phyloP scores from a whole-genome alignment of 441 rosid species.

The Metrosideros polymorpha region DNA sequence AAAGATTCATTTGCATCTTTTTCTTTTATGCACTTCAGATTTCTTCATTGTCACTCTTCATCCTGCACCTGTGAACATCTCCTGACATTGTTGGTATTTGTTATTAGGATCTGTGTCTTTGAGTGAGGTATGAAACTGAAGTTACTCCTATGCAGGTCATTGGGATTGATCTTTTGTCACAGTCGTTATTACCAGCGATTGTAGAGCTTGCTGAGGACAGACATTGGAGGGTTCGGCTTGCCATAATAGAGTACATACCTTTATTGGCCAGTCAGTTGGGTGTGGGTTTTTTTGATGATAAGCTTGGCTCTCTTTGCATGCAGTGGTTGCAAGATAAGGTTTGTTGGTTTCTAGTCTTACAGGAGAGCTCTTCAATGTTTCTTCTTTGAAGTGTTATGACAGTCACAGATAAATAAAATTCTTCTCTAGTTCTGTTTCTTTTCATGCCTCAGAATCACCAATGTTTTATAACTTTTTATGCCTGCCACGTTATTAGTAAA shows the following conservation, averaged over 20 bases:
- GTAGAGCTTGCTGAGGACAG: constrained; percentile 99
- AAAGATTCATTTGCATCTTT: background rate
- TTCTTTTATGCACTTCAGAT: background rate
- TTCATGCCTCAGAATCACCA: background rate
- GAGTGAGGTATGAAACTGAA: background rate
- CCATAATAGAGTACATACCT: constrained; percentile 96
- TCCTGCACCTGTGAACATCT: background rate
- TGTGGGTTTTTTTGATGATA: constrained; percentile 91
- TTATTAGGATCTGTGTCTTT: background rate
- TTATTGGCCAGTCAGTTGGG: constrained; percentile 90
- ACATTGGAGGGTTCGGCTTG: constrained; percentile 99
- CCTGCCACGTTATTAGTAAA: background rate
- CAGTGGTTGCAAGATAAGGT: constrained; percentile 67
- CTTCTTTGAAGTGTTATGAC: background rate
- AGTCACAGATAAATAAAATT: background rate
- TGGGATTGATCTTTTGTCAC: constrained; percentile 93
- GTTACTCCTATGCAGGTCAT: constrained; percentile 42
- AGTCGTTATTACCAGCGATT: constrained; percentile 89
- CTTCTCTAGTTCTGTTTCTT: background rate
- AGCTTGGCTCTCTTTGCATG: constrained; percentile 98
- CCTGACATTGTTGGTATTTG: background rate
- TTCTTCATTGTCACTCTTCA: background rate
- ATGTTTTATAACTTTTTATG: background rate
- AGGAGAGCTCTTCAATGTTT: background rate
- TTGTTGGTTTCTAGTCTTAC: background rate